Base-by-base conservation (phyloP, 306 rosid species). In the Echinosophora koreensis region DNA sequence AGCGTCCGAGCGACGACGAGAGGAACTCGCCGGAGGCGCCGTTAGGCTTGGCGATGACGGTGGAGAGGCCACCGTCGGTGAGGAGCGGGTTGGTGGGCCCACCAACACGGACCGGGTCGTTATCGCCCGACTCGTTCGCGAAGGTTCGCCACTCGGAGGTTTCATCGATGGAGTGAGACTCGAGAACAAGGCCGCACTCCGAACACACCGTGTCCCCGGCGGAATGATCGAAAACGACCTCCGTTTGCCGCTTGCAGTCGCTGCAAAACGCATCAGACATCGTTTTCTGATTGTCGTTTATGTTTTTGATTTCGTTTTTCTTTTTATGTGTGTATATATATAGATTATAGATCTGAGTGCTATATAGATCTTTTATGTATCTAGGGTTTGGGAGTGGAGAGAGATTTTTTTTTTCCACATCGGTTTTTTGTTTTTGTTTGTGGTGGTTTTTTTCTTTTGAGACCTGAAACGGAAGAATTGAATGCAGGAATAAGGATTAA, bases 41-140 rank as follows among this genome's bases (percentile, higher is more conserved):
- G 67, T 92, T 92, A 57, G 97, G 96, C 78, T 89, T 92, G 11
- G 97, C 97, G 44, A 95, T 92, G 66, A 92, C 97, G 44, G 97
- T 95, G 38, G 97, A 90, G n/a, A 95, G 83, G 1, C 97, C 98
- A 3, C 97, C 96, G 64, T 89, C 97, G 30, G 91, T 84, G 15
- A 95, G 80, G 3, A 95, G 97, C 0, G 97, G 98, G 69, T 95
- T 95, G 22, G 89, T 78, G 4, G 97, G 98, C 0, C 98, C 97
- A 0, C 98, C 98, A 3, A 95, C 98, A 83, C 97, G 97, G 6
- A 88, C 97, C 0, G 98, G 98, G 78, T 95, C 97, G 76, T 95
- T 95, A 28, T 95, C 97, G 3, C 97, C 97, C 8, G 98, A 89
- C 86, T 92, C 98, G 77, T 95, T 92, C 3, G 97, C 97, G 78